Evolutionary conservation across 768 basidiomycete species (phyloP).

Genomic region (Cubamyces lactineus): DNA sequence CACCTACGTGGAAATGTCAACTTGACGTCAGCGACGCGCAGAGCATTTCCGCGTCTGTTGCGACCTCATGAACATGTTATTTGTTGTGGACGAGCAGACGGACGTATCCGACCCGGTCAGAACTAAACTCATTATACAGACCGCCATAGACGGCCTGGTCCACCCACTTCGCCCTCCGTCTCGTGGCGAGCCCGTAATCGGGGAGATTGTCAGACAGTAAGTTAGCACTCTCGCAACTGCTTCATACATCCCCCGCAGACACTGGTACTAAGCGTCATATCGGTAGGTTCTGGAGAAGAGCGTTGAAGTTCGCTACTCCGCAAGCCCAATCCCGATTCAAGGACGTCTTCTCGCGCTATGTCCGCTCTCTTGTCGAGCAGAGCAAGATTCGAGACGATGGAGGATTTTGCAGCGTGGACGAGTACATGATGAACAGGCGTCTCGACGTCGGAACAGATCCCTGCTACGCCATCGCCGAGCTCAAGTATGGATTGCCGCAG

Average conservation of each 20-base stretch:
- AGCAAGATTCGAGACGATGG: slow-evolving; percentile 26
- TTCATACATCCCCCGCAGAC: no score
- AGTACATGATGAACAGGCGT: slow-evolving; percentile 31
- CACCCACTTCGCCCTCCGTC: slow-evolving; percentile 30
- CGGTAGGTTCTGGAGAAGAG: slow-evolving; percentile 27
- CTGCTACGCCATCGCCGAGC: slow-evolving; percentile 30
- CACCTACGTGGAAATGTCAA: not conserved
- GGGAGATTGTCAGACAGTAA: slow-evolving; percentile 31
- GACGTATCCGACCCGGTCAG: slow-evolving; percentile 19
- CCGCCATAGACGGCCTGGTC: slow-evolving; percentile 31
- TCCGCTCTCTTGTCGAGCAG: slow-evolving; percentile 31
- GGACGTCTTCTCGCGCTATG: slow-evolving; percentile 27
- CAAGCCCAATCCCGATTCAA: slow-evolving; percentile 26
- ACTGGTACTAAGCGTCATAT: not conserved
- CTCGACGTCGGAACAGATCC: slow-evolving; percentile 31
- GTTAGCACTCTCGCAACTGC: not conserved
- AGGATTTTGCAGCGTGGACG: slow-evolving; percentile 26
- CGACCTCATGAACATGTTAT: slow-evolving; percentile 36
- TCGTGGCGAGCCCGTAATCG: slow-evolving; percentile 25
- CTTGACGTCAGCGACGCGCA: not conserved
- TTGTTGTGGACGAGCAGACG: slow-evolving; percentile 35
- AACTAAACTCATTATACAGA: slow-evolving; percentile 23
- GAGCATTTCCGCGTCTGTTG: slow-evolving; percentile 19
- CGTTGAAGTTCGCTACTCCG: slow-evolving; percentile 14
- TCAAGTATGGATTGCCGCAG: slow-evolving; percentile 62